Evolutionary conservation across 768 basidiomycete species (phyloP).

Genomic region (Suillus hirtellus): DNA sequence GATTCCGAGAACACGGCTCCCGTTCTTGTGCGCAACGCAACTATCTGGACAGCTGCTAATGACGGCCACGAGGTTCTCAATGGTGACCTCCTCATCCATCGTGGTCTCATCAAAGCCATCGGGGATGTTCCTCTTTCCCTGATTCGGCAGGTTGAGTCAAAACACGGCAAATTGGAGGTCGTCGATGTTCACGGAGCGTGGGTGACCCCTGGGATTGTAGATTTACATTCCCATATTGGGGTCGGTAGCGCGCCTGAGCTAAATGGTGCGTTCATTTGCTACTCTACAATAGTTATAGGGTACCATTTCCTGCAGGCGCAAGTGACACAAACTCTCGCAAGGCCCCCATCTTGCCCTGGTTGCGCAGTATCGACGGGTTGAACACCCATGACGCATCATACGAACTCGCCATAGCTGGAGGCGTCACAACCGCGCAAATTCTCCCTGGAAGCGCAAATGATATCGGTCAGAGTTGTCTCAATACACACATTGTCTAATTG

Average conservation of each 20-base stretch:
- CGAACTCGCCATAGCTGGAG: conserved; percentile 43
- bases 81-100: conserved; percentile 70
- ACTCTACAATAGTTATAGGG: conserved; percentile 7
- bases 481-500: neutral
- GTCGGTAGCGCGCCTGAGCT: conserved; percentile 38
- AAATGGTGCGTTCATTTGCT: conserved; percentile 21
- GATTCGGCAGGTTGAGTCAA: conserved; percentile 24
- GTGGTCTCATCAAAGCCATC: conserved; percentile 63
- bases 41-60: conserved; percentile 77
- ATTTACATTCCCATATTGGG: conserved; percentile 50
- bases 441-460: conserved; percentile 45
- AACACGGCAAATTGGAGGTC: conserved; percentile 41
- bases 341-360: conserved; percentile 66
- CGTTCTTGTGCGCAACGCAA: conserved; percentile 70
- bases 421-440: conserved; percentile 48
- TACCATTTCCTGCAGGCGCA: conserved; percentile 35
- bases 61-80: conserved; percentile 66
- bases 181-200: conserved; percentile 70
- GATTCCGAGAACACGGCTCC: conserved; percentile 53
- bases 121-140: conserved; percentile 41
- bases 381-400: conserved; percentile 47
- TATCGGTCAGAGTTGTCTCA: conserved; percentile 26
- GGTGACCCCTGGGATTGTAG: conserved; percentile 76
- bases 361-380: conserved; percentile 45
- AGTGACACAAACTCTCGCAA: conserved; percentile 58